A percentile compares a stretch with the other conserved stretches of the same genome.
Conservation (phyloP, 257 asterid species). For the Asclepias syriaca region DNA sequence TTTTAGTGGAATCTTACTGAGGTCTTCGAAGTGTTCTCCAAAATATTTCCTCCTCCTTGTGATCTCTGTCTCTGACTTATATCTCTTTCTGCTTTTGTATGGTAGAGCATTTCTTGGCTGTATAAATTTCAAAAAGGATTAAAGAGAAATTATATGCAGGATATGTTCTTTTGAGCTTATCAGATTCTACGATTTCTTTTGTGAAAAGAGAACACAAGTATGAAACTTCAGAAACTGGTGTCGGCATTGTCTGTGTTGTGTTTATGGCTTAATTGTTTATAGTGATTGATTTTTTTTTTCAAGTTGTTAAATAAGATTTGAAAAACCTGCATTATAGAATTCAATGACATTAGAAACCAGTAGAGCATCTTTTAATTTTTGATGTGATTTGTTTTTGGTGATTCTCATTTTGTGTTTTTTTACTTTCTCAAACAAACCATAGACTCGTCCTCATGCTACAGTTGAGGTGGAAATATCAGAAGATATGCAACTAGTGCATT, state of each 20-base stretch:
- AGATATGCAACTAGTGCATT: constrained; percentile 99
- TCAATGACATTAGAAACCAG: not conserved
- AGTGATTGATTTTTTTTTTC: not conserved
- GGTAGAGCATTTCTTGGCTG: not conserved
- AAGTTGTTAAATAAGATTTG: not conserved
- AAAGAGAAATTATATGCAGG: not conserved
- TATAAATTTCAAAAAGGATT: not conserved
- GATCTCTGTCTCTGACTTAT: not conserved
- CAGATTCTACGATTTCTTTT: not conserved
- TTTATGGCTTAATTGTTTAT: too few species aligned
- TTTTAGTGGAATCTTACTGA: not conserved
- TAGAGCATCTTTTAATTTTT: not conserved
- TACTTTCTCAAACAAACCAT: constrained; percentile 16
- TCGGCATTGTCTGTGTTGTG: not conserved
- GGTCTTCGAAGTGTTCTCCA: not conserved
- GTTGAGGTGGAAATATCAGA: constrained; percentile 99
- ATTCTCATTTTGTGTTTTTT: constrained; percentile 8
- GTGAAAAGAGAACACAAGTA: not conserved
- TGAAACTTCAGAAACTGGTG: not conserved
- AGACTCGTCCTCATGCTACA: constrained; percentile 99
- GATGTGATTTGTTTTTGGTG: constrained; percentile 5
- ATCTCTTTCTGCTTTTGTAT: not conserved
- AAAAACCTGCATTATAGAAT: not conserved
- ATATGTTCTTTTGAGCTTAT: not conserved
- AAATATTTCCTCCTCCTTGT: not conserved